Conservation (phyloP, 352 stramenopile genomes). For the Globisporangium paddicum region DNA sequence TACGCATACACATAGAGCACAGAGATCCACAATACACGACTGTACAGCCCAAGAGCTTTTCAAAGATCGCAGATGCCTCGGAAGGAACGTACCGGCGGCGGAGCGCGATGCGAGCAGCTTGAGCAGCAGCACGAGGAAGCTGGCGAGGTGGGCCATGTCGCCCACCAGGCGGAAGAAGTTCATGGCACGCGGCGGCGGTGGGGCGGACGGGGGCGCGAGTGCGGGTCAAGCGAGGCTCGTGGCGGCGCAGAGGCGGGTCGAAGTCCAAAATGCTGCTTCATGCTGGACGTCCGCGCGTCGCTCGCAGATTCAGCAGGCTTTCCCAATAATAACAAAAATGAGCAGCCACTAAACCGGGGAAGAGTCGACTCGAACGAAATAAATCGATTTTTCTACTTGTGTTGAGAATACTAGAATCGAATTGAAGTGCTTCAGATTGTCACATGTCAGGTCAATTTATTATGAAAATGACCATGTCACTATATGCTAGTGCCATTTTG, state of each 20-base stretch:
- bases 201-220: neutral
- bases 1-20: neutral
- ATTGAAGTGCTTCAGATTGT: too few species aligned
- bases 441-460: too few species aligned
- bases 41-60: neutral
- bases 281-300: slow-evolving; percentile 2
- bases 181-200: slow-evolving; percentile 48
- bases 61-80: neutral
- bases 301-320: neutral
- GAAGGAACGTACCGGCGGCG: slow-evolving; percentile 42
- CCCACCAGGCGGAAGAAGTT: slow-evolving; percentile 97
- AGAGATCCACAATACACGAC: neutral
- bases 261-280: slow-evolving; percentile 1
- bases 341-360: neutral
- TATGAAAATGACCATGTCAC: too few species aligned
- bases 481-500: too few species aligned
- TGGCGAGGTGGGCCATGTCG: slow-evolving; percentile 99
- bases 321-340: neutral
- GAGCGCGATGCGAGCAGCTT: slow-evolving; percentile 90
- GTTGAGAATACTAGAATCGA: neutral
- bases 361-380: too few species aligned
- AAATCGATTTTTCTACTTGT: neutral
- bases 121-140: slow-evolving; percentile 98
- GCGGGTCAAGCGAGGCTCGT: neutral
- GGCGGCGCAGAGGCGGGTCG: neutral